These are phyloP conservation scores for Gymnopilus dilepis DNA, from an alignment of 768 basidiomycete species.

Conservation along the genomic window DNA sequence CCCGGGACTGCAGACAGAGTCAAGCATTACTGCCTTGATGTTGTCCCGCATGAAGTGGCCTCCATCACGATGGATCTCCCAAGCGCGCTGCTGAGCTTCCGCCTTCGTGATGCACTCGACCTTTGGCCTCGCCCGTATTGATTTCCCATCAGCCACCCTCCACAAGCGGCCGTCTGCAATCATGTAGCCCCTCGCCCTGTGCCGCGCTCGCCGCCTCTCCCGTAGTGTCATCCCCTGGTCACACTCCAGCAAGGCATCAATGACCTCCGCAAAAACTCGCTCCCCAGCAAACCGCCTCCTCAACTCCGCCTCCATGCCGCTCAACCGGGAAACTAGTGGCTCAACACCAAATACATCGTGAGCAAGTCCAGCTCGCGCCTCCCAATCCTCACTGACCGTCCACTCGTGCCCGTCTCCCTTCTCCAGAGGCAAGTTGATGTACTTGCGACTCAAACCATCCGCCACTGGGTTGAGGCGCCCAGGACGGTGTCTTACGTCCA, in stretches of 20 bases:
- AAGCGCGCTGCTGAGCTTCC: constrained; percentile 31
- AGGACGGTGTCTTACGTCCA: constrained; percentile 28
- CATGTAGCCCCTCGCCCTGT: constrained; percentile 31
- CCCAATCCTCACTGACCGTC: constrained; percentile 38
- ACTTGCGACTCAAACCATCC: constrained; percentile 35
- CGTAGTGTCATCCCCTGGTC: constrained; percentile 17
- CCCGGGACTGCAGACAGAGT: constrained; percentile 32
- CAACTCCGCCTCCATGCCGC: neutral
- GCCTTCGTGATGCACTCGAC: constrained; percentile 34
- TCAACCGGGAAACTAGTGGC: constrained; percentile 13
- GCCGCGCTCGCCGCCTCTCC: constrained; percentile 26
- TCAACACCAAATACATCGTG: constrained; percentile 31
- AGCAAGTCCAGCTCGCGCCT: constrained; percentile 21
- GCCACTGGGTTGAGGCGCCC: constrained; percentile 26
- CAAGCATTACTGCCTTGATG: constrained; percentile 36
- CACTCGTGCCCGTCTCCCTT: constrained; percentile 36
- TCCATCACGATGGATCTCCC: constrained; percentile 23
- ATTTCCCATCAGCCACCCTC: constrained; percentile 25
- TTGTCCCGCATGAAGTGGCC: constrained; percentile 42
- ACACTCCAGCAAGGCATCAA: constrained; percentile 28
- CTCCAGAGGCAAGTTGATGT: constrained; percentile 20
- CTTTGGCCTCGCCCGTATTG: constrained; percentile 19
- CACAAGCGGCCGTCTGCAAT: constrained; percentile 36
- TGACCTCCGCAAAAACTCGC: constrained; percentile 27
- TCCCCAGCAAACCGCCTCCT: constrained; percentile 28